Base-by-base conservation (phyloP, 2,329 filamentous ascomycete species). In the Arachnopeziza araneosa region DNA sequence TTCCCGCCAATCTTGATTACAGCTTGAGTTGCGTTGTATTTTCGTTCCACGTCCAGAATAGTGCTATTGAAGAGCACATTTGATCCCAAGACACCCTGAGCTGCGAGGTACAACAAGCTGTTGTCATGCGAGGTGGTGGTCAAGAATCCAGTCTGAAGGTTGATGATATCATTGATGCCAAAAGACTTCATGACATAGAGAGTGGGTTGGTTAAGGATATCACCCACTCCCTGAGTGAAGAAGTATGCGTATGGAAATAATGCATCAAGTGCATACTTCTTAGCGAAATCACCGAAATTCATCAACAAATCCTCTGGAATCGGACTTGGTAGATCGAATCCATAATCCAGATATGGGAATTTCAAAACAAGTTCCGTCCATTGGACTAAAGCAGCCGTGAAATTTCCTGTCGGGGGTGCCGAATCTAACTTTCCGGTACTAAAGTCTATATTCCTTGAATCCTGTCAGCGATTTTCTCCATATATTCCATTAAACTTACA, bases 261-360 rank as follows among this genome's bases (percentile, higher is more conserved):
- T 8, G 36, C 36, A 50, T 49, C 36, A 6, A 58, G 24, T 17
- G 36, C 30, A 36, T 58, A 58, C n/a, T 58, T 58, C 24, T 54
- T 36, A 6, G 23, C 36, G 22, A 58, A 58, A 23, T 54, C 48
- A 10, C 52, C 24, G 32, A 58, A 58, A 21, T 44, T 21, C 17
- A 58, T 32, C 5, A 54, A 26, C 9, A 58, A 24, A 44, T 58
- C 57, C 19, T 49, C 51, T 36, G 57, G 57, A 9, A 58, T 49
- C 17, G 52, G 51, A 14, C 26, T 14, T 17, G 57, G 57, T 10
- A 58, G 26, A 24, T 50, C 44, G 12, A 30, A 58, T 19, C 57
- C 57, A 21, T 58, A 54, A n/a, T 52, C 52, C 6, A 58, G 32
- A 21, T 54, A 58, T 21, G 57, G 57, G n/a, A 54, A 58, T 24